Percentiles rank a stretch among this genome's conserved stretches.
phyloP scores from a whole-genome alignment of 148 eudicot species.

The Simmondsia chinensis region DNA sequence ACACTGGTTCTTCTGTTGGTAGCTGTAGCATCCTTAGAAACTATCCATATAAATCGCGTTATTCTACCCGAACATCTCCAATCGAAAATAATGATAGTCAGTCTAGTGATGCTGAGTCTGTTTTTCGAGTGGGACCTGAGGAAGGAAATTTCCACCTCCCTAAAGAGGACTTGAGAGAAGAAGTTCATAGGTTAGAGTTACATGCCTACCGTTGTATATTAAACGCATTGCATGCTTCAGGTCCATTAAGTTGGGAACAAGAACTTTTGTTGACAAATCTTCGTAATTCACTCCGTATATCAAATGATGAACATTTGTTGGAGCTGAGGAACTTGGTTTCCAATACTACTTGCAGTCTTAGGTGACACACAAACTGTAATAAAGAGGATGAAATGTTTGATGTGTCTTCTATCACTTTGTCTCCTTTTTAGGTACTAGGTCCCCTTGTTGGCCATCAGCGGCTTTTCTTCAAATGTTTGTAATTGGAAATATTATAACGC shows the following conservation, averaged over 20 bases:
- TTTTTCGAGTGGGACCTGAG: constrained; percentile 25
- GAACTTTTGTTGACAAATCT: constrained; percentile 79
- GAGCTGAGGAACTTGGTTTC: constrained; percentile 65
- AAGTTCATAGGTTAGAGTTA: constrained; percentile 76
- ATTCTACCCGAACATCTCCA: constrained; percentile 17
- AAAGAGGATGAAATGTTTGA: too few relatives aligned
- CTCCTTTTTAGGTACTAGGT: too few relatives aligned
- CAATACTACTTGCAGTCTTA: constrained; percentile 33
- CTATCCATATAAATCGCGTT: constrained; percentile 16
- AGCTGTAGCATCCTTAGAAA: constrained; percentile 53
- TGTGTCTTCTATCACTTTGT: too few relatives aligned
- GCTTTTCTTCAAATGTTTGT: constrained; percentile 12
- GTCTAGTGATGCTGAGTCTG: constrained; percentile 68
- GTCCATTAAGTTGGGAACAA: constrained; percentile 89
- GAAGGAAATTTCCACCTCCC: constrained; percentile 30
- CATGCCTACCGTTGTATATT: constrained; percentile 74
- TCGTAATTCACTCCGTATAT: constrained; percentile 72
- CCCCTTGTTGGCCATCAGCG: constrained; percentile 27
- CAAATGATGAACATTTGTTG: constrained; percentile 84
- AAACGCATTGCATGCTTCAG: constrained; percentile 76
- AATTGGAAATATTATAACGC: constrained; percentile 18
- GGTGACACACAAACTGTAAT: too few relatives aligned
- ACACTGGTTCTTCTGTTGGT: constrained; percentile 55
- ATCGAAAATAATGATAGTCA: constrained; percentile 36
- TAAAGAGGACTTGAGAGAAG: constrained; percentile 33